Percentiles rank a stretch among this genome's conserved stretches.
Conservation (phyloP, 345 rosid species). For the Gossypium rotundifolium region DNA sequence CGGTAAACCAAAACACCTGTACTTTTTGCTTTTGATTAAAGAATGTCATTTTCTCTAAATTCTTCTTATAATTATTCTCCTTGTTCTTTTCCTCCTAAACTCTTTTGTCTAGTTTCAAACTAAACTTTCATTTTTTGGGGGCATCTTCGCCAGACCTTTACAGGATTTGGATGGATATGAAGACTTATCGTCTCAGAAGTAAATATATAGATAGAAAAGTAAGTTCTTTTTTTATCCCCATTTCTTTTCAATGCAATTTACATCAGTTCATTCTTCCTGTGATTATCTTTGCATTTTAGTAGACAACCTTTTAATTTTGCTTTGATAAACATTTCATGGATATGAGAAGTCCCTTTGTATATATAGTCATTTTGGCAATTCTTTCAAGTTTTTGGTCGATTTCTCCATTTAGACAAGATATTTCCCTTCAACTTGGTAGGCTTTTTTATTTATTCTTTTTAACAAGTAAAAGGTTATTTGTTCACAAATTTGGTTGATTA, state of each 20-base stretch:
- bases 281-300: not conserved
- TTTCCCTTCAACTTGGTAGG: not conserved
- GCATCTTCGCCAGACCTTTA: too few species aligned
- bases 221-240: too few species aligned
- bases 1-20: not conserved
- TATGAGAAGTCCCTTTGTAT: not conserved
- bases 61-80: too few species aligned
- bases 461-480: too few species aligned
- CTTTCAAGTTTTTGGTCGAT: not conserved
- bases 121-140: not conserved
- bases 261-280: not conserved
- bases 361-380: too few species aligned
- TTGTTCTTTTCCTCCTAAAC: not conserved
- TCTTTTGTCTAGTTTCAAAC: too few species aligned
- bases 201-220: too few species aligned
- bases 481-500: not conserved
- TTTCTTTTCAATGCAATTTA: not conserved
- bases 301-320: not conserved
- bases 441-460: too few species aligned
- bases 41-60: too few species aligned
- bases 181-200: not conserved
- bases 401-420: not conserved
- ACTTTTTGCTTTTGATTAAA: too few species aligned
- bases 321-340: too few species aligned
- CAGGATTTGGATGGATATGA: not conserved